A percentile compares a stretch with the other conserved stretches of the same genome.
phyloP scores from a whole-genome alignment of 129 eudicot genomes.

The Lonicera japonica region DNA sequence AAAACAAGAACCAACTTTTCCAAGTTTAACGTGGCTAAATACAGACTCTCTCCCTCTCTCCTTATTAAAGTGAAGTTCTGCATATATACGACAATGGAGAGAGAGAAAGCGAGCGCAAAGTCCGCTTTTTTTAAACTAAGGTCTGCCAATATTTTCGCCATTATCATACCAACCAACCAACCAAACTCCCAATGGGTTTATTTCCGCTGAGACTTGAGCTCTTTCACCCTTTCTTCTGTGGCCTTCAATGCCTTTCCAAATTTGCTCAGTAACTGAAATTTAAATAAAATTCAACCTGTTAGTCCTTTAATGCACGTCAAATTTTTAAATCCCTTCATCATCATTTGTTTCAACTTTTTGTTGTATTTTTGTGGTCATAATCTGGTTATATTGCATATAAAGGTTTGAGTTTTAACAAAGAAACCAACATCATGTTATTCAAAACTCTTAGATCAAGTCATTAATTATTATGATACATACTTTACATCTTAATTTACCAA shows the following conservation, averaged over 20 bases:
- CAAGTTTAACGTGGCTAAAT: too few relatives aligned
- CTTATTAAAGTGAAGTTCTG: too few relatives aligned
- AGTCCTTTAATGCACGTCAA: neutral
- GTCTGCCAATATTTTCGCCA: neutral
- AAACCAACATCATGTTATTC: too few relatives aligned
- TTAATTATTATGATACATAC: too few relatives aligned
- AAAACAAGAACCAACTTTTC: too few relatives aligned
- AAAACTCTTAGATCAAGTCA: too few relatives aligned
- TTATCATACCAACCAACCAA: neutral
- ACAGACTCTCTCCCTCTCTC: neutral
- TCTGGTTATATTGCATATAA: too few relatives aligned
- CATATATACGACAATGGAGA: neutral
- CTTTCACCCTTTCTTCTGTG: slow-evolving; percentile 68
- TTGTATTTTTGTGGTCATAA: too few relatives aligned
- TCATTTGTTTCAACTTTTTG: too few relatives aligned
- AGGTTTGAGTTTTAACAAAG: too few relatives aligned
- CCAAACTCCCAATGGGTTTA: slow-evolving; percentile 9
- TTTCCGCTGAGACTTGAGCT: slow-evolving; percentile 56
- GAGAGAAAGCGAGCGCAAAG: neutral
- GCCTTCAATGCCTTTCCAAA: slow-evolving; percentile 74
- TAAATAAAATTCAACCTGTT: neutral
- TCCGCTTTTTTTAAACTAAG: neutral
- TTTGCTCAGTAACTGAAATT: slow-evolving; percentile 38
- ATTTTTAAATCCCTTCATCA: too few relatives aligned
- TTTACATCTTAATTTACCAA: too few relatives aligned